phyloP scores from a whole-genome alignment of 345 rosid species.

The Murraya koenigii region DNA sequence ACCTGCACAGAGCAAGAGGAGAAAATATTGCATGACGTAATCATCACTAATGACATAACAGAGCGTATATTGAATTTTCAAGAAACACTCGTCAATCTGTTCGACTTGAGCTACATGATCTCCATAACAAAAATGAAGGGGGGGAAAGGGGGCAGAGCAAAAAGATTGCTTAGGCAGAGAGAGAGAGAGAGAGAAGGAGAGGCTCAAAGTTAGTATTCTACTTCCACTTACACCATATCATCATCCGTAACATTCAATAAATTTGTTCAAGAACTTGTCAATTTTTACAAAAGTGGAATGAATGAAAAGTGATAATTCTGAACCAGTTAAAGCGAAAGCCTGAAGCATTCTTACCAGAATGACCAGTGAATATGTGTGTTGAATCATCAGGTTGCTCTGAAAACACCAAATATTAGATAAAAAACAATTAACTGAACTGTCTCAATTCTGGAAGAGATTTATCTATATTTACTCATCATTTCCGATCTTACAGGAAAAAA shows the following conservation, averaged over 20 bases:
- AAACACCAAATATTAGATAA: slow-evolving; percentile 4
- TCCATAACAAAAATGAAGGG: background rate
- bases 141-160: too few relatives aligned
- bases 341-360: slow-evolving; percentile 46
- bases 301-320: background rate
- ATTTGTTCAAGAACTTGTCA: background rate
- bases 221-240: background rate
- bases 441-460: background rate
- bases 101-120: background rate
- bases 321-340: background rate
- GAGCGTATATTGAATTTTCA: background rate
- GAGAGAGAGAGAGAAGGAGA: background rate
- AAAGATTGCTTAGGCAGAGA: background rate
- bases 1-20: slow-evolving; percentile 37
- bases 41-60: background rate
- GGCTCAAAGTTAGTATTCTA: background rate
- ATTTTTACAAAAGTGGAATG: background rate
- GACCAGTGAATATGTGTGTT: slow-evolving; percentile 84
- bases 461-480: background rate
- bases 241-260: background rate
- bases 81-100: background rate
- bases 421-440: background rate
- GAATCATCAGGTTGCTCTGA: slow-evolving; percentile 82
- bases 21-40: background rate
- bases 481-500: background rate